phyloP scores from a whole-genome alignment of 2,329 filamentous ascomycete species.

The Mycosphaerella sp. region DNA sequence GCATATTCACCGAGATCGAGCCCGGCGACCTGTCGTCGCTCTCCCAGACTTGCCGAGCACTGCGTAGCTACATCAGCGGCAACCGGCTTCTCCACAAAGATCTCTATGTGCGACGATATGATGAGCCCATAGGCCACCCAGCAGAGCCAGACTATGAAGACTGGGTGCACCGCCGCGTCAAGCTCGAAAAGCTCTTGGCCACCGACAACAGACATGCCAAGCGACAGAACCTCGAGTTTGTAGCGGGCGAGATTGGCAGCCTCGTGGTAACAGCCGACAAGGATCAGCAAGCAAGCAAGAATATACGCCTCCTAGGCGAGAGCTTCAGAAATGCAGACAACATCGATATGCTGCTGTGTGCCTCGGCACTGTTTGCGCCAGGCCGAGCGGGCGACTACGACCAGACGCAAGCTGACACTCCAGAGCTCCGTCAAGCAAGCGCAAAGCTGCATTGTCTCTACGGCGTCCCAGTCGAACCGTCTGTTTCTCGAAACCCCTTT shows the following conservation, averaged over 20 bases:
- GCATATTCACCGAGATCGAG: conserved; percentile 53
- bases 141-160: conserved; percentile 36
- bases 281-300: conserved; percentile 43
- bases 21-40: conserved; percentile 53
- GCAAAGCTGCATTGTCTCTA: conserved; percentile 64
- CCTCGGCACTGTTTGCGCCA: conserved; percentile 55
- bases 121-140: conserved; percentile 20
- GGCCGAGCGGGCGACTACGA: conserved; percentile 44
- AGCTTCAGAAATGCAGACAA: conserved; percentile 46
- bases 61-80: conserved; percentile 51
- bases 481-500: conserved; percentile 26
- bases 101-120: conserved; percentile 50
- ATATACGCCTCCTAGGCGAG: conserved; percentile 35
- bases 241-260: conserved; percentile 24
- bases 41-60: conserved; percentile 46
- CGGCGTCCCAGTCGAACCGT: conserved; percentile 51
- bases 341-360: conserved; percentile 55
- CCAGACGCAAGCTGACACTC: conserved; percentile 37
- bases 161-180: conserved; percentile 33
- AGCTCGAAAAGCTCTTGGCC: conserved; percentile 42
- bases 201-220: conserved; percentile 40
- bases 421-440: conserved; percentile 53
- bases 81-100: conserved; percentile 57
- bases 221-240: conserved; percentile 32
- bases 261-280: conserved; percentile 23